Base-by-base conservation (phyloP, 23 red algal genomes). In the Cyanidioschyzon merolae region DNA sequence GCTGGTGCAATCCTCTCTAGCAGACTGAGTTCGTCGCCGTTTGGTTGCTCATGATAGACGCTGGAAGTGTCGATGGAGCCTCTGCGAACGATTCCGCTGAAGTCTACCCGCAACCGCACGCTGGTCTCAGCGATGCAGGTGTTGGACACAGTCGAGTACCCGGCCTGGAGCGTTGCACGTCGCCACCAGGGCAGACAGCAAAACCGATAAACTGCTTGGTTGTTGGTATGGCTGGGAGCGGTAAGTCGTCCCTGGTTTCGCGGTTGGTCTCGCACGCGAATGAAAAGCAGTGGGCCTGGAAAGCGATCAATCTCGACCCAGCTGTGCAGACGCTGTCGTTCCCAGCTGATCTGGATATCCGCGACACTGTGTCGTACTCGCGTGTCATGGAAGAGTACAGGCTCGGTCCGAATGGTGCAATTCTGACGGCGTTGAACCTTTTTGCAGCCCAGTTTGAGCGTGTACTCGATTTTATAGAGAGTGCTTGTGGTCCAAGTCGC, bases 351-450 rank as follows among this genome's bases (percentile, higher is more conserved):
- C 45, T 97, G 38, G 93, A 97, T 83, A 97, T 97, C 74, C 87
- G 93, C 37, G 93, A 97, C 76, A 89, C 88, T 1, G 59, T 97
- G 82, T 83, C 88, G 58, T 97, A 91, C 63, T 83, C 79, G 30
- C 76, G 85, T 25, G 88, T 97, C 16, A 90, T 90, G 89, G 77
- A 59, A 50, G 57, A 97, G 21, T 90, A 91, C 80, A 71, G 78
- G 36, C 68, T 97, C 2, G 93, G 93, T 2, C 93, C 93, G 18
- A 97, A 97, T 79, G 93, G 93, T 17, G 93, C 88, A 35, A 97
- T 97, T 45, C 88, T 97, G 71, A 97, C 93, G 21, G 51, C 74
- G 51, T 76, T 97, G 25, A 97, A 97, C 79, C 77, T 97, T 40
- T 97, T 91, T 59, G 87, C 88, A 1, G 85, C 88, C n/a, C 81